Percentiles rank a stretch among this genome's conserved stretches.
Conservation (phyloP, 2,329 filamentous ascomycete species). For the Coniochaeta hoffmannii region DNA sequence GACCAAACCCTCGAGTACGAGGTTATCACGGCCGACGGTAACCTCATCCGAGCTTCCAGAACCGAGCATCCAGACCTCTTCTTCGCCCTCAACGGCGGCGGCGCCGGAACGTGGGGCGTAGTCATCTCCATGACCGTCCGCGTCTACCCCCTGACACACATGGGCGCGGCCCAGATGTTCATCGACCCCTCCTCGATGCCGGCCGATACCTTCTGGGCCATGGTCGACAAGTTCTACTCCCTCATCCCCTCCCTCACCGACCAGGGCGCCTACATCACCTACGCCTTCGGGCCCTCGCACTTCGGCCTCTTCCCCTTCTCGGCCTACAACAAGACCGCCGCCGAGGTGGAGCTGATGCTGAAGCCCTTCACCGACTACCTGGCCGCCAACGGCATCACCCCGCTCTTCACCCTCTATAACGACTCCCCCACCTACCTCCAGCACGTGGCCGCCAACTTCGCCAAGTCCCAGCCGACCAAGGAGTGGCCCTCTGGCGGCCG, state of each 20-base stretch:
- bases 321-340: constrained; percentile 4
- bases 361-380: constrained; percentile 4
- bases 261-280: constrained; percentile 1
- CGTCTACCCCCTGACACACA: neutral
- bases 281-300: constrained; percentile 1
- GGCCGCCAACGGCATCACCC: neutral
- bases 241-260: constrained; percentile 3
- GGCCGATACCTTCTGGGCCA: constrained; percentile 2
- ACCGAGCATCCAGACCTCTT: constrained; percentile 13
- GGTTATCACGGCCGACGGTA: constrained; percentile 30
- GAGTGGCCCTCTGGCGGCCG: constrained; percentile 5
- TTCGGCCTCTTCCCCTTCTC: constrained; percentile 6
- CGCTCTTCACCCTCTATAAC: neutral
- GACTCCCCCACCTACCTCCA: neutral
- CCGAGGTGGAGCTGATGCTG: constrained; percentile 1
- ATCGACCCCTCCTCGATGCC: constrained; percentile 1
- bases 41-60: constrained; percentile 8
- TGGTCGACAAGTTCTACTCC: constrained; percentile 3
- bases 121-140: neutral
- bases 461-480: constrained; percentile 4
- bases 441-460: constrained; percentile 6
- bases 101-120: neutral
- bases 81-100: constrained; percentile 14
- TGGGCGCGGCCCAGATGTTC: constrained; percentile 3
- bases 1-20: constrained; percentile 30